Conservation (phyloP, 352 stramenopile genomes). For the Thalassiosira sp. region DNA sequence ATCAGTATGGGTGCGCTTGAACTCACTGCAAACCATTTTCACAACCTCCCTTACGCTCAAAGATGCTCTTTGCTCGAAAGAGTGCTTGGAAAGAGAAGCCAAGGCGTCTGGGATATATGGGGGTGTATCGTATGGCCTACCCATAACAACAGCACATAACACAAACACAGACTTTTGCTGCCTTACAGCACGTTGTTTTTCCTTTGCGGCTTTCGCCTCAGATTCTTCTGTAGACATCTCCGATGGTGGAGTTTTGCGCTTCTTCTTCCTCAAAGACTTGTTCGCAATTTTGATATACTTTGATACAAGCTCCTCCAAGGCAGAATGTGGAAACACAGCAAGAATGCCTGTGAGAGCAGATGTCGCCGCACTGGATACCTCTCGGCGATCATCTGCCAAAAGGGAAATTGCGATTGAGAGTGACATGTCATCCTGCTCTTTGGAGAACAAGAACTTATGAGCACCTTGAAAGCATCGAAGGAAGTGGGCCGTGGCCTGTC, state of each 20-base stretch:
- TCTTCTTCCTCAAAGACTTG: constrained; percentile 74
- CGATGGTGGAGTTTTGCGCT: constrained; percentile 22
- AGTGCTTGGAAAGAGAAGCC: constrained; percentile 81
- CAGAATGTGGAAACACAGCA: constrained; percentile 48
- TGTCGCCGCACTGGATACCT: constrained; percentile 67
- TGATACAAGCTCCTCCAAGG: constrained; percentile 61
- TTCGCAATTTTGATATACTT: constrained; percentile 78
- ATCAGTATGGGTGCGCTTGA: constrained; percentile 83
- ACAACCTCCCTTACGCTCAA: constrained; percentile 78
- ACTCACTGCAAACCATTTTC: constrained; percentile 82
- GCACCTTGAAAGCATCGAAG: constrained; percentile 80
- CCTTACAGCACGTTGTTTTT: constrained; percentile 65
- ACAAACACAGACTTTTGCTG: constrained; percentile 82
- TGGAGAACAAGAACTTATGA: constrained; percentile 81
- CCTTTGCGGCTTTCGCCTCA: constrained; percentile 45
- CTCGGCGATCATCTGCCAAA: constrained; percentile 72
- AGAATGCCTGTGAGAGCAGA: constrained; percentile 81
- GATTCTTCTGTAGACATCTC: constrained; percentile 48
- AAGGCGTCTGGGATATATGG: constrained; percentile 72
- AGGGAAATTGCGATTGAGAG: constrained; percentile 69
- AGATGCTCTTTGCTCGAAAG: constrained; percentile 76
- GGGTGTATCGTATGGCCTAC: constrained; percentile 80
- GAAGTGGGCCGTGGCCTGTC: constrained; percentile 78
- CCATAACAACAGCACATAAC: constrained; percentile 72
- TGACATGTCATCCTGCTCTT: constrained; percentile 56